These are phyloP conservation scores for Tuber calosporum DNA, from an alignment of 495 filamentous ascomycete species.

Conservation along the genomic window DNA sequence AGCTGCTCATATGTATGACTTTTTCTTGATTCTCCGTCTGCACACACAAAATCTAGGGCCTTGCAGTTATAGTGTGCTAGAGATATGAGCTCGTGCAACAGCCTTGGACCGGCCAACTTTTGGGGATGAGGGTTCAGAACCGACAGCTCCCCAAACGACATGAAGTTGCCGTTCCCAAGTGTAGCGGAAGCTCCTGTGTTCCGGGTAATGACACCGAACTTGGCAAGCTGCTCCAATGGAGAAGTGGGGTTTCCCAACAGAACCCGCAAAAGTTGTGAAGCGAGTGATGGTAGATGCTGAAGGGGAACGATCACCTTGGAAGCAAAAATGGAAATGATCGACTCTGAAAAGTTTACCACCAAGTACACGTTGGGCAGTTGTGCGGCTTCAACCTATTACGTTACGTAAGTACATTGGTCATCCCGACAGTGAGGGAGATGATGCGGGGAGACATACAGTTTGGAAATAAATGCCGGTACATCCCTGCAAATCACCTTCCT, in stretches of 20 bases:
- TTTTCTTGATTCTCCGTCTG: conserved; percentile 44
- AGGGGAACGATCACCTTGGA: conserved; percentile 18
- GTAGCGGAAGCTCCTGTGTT: background rate
- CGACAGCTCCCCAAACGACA: conserved; percentile 45
- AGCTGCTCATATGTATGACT: conserved; percentile 54
- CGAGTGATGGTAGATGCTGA: conserved; percentile 14
- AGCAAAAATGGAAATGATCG: conserved; percentile 14
- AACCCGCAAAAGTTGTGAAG: conserved; percentile 24
- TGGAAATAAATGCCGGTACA: conserved; percentile 30
- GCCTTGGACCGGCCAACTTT: conserved; percentile 52
- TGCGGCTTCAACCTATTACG: conserved; percentile 9
- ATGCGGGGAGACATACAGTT: conserved; percentile 33
- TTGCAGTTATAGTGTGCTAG: conserved; percentile 19
- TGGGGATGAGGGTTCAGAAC: conserved; percentile 56
- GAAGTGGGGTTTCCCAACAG: conserved; percentile 7
- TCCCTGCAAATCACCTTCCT: conserved; percentile 28
- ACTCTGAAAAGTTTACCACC: conserved; percentile 3
- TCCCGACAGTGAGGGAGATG: background rate
- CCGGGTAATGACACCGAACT: background rate
- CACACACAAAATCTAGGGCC: conserved; percentile 57
- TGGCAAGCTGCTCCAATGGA: background rate
- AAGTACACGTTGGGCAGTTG: conserved; percentile 20
- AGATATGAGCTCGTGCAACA: conserved; percentile 60
- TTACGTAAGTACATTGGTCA: background rate
- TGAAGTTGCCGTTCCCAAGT: background rate